A percentile compares a stretch with the other conserved stretches of the same genome.
These are phyloP conservation scores for Phascolomyces articulosus DNA, from an alignment of 371 early-diverging fungal species.

Conservation along the genomic window DNA sequence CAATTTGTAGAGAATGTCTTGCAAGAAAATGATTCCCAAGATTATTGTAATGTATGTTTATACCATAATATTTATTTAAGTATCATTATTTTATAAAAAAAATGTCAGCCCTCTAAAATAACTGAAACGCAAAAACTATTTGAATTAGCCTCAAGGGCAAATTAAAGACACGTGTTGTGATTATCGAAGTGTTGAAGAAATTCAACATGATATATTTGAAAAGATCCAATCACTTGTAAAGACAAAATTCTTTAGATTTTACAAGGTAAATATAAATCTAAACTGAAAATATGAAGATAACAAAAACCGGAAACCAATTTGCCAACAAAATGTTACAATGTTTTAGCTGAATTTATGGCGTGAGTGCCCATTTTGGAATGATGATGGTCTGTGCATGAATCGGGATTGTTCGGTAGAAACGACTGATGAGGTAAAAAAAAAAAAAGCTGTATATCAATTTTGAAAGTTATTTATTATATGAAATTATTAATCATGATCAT, in stretches of 20 bases:
- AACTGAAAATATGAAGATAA: too few relatives aligned
- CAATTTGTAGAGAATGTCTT: conserved; percentile 41
- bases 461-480: neutral
- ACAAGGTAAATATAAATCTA: conserved; percentile 61
- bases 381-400: conserved; percentile 82
- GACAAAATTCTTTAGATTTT: conserved; percentile 88
- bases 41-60: conserved; percentile 48
- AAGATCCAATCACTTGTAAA: conserved; percentile 74
- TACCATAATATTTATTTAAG: too few relatives aligned
- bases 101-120: too few relatives aligned
- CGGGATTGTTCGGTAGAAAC: conserved; percentile 88
- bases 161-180: conserved; percentile 87
- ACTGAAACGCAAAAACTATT: too few relatives aligned
- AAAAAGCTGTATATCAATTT: neutral
- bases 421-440: conserved; percentile 66
- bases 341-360: conserved; percentile 90
- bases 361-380: conserved; percentile 93
- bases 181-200: conserved; percentile 76
- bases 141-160: conserved; percentile 64
- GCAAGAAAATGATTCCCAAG: conserved; percentile 19
- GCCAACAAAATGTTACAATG: too few relatives aligned
- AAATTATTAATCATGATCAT: neutral
- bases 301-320: too few relatives aligned
- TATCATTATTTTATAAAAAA: too few relatives aligned
- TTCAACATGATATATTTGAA: conserved; percentile 70